These are phyloP conservation scores for Rhodocollybia butyracea DNA, from an alignment of 768 basidiomycete genomes.

Conservation along the genomic window DNA sequence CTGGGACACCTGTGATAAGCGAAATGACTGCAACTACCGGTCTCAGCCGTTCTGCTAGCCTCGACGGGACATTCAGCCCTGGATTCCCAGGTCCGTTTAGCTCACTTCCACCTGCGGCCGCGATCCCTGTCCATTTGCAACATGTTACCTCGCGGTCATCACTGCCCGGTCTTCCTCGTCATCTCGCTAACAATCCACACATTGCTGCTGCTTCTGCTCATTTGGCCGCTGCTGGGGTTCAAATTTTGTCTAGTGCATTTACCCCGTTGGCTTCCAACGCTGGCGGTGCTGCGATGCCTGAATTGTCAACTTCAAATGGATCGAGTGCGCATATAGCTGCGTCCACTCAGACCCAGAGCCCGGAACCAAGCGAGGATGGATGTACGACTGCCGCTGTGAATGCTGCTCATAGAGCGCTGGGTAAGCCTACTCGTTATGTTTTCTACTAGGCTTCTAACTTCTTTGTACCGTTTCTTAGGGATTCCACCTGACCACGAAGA, in stretches of 20 bases:
- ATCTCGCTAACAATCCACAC: constrained; percentile 2
- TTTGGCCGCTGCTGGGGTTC: not conserved
- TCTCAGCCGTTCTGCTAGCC: not conserved
- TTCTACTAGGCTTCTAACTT: not conserved
- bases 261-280: too few relatives aligned
- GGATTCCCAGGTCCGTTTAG: not conserved
- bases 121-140: not conserved
- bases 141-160: not conserved
- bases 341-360: not conserved
- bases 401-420: not conserved
- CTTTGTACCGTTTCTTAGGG: not conserved
- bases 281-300: not conserved
- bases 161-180: not conserved
- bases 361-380: not conserved
- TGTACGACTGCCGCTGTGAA: not conserved
- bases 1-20: not conserved
- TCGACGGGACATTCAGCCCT: not conserved
- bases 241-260: not conserved
- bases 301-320: not conserved
- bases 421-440: not conserved
- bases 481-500: not conserved
- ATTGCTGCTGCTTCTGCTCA: constrained; percentile 6
- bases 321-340: not conserved
- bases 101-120: not conserved
- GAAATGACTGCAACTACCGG: not conserved